Evolutionary conservation across 108 stramenopile species (phyloP), one percentile per base, ranked within the genome.

Genomic region (Conticribra weissflogii): DNA sequence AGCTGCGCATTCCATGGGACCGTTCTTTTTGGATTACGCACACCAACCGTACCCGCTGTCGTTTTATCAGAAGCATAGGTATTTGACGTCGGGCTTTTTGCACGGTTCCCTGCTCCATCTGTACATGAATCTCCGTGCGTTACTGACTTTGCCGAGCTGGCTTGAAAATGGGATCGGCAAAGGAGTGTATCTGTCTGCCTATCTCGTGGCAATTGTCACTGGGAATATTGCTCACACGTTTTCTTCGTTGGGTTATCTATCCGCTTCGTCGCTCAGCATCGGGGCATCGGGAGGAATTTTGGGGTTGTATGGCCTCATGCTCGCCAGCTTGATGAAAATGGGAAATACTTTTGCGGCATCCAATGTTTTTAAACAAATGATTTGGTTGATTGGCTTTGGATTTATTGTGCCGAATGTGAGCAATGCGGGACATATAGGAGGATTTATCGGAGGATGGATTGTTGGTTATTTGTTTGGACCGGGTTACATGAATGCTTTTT

Each of bases 281-380:
- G 93, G 93, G 44, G 85, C 93, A 24, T 85, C 78, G 47, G 88
- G 85, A 31, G 93, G 89, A 14, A 94, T 94, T 34, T 86, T 81
- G 45, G 93, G 88, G 9, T 47, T 94, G 30, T 86, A 86, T 36
- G 93, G 93, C 0, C 71, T 94, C 18, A 81, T 86, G 80, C 87
- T 85, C 62, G 76, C 71, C 16, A 83, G 81, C 18, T 57, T 91
- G 19, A 54, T 66, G 47, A 80, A 76, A 64, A 91, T 94, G 88
- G 82, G 81, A 0, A 86, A 85, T 45, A 45, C 59, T 12, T 50
- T 62, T 54, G 82, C 83, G 17, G 72, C 74, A 1, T 49, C 29
- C 28, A 49, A 74, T n/a, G 79, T 91, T 7, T 25, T 83, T 9
- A 74, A 74, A 41, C 85, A 86, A 22, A 87, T 90, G 86, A 61